These are phyloP conservation scores for Arabidopsis lyrata DNA, from an alignment of 441 rosid species.

Conservation along the genomic window DNA sequence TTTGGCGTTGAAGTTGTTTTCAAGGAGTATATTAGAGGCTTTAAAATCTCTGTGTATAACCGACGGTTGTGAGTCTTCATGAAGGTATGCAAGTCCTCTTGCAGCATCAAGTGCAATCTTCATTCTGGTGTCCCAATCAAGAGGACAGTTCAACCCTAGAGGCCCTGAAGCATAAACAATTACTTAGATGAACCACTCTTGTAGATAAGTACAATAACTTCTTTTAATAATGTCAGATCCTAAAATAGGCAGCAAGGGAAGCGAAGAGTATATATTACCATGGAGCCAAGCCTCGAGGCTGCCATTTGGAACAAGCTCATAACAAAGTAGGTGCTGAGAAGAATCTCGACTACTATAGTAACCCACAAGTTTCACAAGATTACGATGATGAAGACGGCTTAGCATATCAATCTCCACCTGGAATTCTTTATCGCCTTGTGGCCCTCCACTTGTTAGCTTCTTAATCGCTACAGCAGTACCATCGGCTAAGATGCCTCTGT, in stretches of 20 bases:
- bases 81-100: slow-evolving; percentile 92
- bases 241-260: slow-evolving; percentile 3
- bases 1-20: slow-evolving; percentile 90
- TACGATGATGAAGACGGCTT: slow-evolving; percentile 98
- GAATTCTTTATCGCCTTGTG: slow-evolving; percentile 95
- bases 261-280: slow-evolving; percentile 56
- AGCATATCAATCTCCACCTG: slow-evolving; percentile 98
- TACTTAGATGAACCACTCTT: slow-evolving; percentile 17
- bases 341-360: slow-evolving; percentile 85
- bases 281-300: slow-evolving; percentile 97
- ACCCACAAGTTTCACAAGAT: slow-evolving; percentile 97
- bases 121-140: slow-evolving; percentile 96
- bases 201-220: slow-evolving; percentile 1
- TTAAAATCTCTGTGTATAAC: slow-evolving; percentile 97
- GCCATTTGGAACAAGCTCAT: slow-evolving; percentile 96
- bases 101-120: slow-evolving; percentile 99
- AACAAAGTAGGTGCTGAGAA: slow-evolving; percentile 89
- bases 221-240: background rate
- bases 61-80: slow-evolving; percentile 96
- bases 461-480: slow-evolving; percentile 98
- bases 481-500: slow-evolving; percentile 92
- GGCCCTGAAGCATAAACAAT: slow-evolving; percentile 66
- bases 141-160: slow-evolving; percentile 86
- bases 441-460: slow-evolving; percentile 88
- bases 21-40: slow-evolving; percentile 94